Evolutionary conservation across 2,329 filamentous ascomycete genomes (phyloP).

Genomic region (Penicillium sp.): DNA sequence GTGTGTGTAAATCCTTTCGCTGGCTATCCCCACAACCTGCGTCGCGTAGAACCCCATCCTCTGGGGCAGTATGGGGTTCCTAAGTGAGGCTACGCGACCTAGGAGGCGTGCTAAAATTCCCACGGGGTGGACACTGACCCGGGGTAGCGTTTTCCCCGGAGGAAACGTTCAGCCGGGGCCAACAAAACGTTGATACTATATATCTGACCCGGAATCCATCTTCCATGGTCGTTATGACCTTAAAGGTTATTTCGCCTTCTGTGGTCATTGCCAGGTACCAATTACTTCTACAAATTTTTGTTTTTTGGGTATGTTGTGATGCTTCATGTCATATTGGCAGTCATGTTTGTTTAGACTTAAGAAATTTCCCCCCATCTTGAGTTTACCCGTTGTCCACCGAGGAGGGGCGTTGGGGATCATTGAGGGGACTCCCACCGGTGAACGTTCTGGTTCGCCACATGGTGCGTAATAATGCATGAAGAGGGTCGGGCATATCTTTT

Average conservation of each 20-base stretch:
- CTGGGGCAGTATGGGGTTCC: conserved; percentile 30
- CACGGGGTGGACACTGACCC: conserved; percentile 18
- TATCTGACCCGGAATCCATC: conserved; percentile 12
- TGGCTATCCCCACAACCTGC: conserved; percentile 27
- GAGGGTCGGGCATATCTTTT: conserved; percentile 1
- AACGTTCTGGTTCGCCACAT: conserved; percentile 10
- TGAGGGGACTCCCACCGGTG: conserved; percentile 7
- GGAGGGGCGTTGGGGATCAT: not conserved
- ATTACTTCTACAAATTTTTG: not conserved
- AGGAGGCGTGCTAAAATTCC: conserved; percentile 17
- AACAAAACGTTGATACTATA: conserved; percentile 18
- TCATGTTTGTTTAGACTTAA: not conserved
- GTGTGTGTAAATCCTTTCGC: conserved; percentile 22
- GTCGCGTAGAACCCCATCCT: conserved; percentile 25
- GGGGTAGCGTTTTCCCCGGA: conserved; percentile 36
- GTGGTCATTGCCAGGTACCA: not conserved
- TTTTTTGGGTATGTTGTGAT: too few species aligned
- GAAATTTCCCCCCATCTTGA: not conserved
- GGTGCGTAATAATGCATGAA: conserved; percentile 6
- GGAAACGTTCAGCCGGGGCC: conserved; percentile 29
- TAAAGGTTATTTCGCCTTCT: not conserved
- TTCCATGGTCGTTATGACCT: conserved; percentile 6
- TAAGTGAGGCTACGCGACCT: conserved; percentile 19
- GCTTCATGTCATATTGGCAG: too few species aligned
- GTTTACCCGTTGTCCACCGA: conserved; percentile 14